Conservation (phyloP, 106 monocot genomes). For the Dendrobium nobile region DNA sequence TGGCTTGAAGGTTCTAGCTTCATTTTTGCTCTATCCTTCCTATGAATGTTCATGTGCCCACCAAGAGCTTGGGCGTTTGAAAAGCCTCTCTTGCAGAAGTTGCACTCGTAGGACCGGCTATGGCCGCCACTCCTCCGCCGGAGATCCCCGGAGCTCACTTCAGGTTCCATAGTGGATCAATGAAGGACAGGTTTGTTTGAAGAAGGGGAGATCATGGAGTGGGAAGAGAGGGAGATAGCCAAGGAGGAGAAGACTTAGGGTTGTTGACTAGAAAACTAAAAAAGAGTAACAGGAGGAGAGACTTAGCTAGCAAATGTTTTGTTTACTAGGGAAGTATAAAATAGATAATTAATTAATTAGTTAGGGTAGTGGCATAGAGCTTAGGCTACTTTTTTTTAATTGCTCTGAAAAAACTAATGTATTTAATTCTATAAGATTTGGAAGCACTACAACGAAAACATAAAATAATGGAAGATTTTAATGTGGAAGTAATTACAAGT, state of each 20-base stretch:
- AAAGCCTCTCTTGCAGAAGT: conserved; percentile 42
- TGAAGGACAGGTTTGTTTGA: too few relatives aligned
- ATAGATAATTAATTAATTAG: too few relatives aligned
- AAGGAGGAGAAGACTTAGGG: not conserved
- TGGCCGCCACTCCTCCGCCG: not conserved
- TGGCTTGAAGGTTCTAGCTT: not conserved
- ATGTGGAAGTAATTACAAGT: too few relatives aligned
- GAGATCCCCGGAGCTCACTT: not conserved
- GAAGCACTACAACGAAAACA: too few relatives aligned
- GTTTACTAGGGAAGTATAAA: too few relatives aligned
- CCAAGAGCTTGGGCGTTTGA: conserved; percentile 33
- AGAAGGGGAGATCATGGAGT: not conserved
- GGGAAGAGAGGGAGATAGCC: not conserved
- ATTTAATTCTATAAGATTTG: too few relatives aligned
- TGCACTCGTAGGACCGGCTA: conserved; percentile 23
- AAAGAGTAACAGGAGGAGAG: not conserved
- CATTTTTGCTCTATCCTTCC: conserved; percentile 17
- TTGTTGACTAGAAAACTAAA: not conserved
- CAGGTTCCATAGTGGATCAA: too few relatives aligned
- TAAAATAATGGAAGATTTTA: too few relatives aligned
- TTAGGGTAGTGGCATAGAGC: too few relatives aligned
- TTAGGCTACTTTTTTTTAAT: too few relatives aligned
- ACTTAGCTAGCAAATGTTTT: too few relatives aligned
- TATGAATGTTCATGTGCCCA: conserved; percentile 41
- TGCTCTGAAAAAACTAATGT: too few relatives aligned